Evolutionary conservation across 805 yeast genomes (phyloP), one percentile per base, ranked within the genome.

Genomic region (Clavispora santaluciae): DNA sequence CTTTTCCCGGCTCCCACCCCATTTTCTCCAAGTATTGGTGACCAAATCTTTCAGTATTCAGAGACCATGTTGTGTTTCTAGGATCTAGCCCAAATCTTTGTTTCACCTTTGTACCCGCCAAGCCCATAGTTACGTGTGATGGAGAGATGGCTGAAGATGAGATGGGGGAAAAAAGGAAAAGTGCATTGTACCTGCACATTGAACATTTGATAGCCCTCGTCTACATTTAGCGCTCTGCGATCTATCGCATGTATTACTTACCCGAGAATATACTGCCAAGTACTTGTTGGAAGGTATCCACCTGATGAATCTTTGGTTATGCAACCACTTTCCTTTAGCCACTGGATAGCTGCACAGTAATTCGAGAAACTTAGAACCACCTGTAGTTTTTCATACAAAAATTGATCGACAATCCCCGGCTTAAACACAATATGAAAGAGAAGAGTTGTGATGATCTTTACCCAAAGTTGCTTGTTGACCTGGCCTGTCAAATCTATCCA

Each of bases 1-100:
- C 98, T 46, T 70, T 67, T 15, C 99, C 99, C 2, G 95, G 95
- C 39, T 70, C 74, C 99, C 99, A 91, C 13, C 99, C 99, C 57
- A 82, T 68, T 50, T 78, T 82, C 46, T 79, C 79, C 44, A 91
- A 61, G 61, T 89, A 89, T 54, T 83, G 78, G 59, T 86, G 96
- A 0, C 99, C 99, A 56, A 91, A 91, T 38, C 96, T 66, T 4
- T 72, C 69, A 0, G 83, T 79, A 54, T 87, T 86, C 56, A 88
- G 88, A 20, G 96, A 83, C 99, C 99, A 91, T 46, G 80, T 76
- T 1, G 96, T 90, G 56, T 91, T 91, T 56, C 98, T 72, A 13
- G 99, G 99, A 65, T 91, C 99, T 26, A 74, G 64, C 9, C 98
- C 97, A 59, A 90, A 83, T 55, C 93, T 75, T 55, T 86, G 95